Evolutionary conservation across 1,284 basidiomycete genomes (phyloP).

Genomic region (Ceratobasidium sp.): DNA sequence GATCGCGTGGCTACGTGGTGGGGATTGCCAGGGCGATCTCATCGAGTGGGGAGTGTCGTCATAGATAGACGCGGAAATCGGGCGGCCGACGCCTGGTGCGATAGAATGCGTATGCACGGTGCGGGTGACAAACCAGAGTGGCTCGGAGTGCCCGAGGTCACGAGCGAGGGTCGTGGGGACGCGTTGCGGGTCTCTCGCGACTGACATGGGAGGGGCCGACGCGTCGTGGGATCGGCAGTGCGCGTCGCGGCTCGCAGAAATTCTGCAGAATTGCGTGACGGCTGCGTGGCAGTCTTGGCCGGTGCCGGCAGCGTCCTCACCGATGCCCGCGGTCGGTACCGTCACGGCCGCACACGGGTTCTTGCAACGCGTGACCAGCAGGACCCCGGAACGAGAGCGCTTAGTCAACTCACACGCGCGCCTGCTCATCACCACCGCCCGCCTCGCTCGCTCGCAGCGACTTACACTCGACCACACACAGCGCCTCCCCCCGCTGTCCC

Average conservation of each 20-base stretch:
- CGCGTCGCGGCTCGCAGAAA: too few relatives aligned
- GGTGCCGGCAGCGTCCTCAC: neutral
- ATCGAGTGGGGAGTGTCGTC: neutral
- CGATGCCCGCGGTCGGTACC: neutral
- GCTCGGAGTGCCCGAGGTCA: constrained; percentile 5
- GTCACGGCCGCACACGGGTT: neutral
- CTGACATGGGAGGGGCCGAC: neutral
- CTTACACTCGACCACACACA: neutral
- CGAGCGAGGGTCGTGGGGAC: constrained; percentile 7
- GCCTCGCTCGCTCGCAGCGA: neutral
- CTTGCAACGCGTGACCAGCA: neutral
- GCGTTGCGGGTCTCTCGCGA: neutral
- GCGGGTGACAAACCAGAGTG: neutral
- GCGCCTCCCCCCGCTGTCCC: neutral
- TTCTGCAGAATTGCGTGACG: too few relatives aligned
- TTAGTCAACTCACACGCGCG: constrained; percentile 6
- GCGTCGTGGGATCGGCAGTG: neutral
- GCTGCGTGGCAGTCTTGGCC: too few relatives aligned
- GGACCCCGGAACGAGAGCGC: neutral
- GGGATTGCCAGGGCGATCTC: neutral
- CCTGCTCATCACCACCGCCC: constrained; percentile 9
- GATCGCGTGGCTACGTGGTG: neutral
- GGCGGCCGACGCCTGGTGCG: neutral
- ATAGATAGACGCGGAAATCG: neutral
- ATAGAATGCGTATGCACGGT: neutral